phyloP scores from a whole-genome alignment of 1,139 yeast species.

The Kurtzmaniella quercitrusa region DNA sequence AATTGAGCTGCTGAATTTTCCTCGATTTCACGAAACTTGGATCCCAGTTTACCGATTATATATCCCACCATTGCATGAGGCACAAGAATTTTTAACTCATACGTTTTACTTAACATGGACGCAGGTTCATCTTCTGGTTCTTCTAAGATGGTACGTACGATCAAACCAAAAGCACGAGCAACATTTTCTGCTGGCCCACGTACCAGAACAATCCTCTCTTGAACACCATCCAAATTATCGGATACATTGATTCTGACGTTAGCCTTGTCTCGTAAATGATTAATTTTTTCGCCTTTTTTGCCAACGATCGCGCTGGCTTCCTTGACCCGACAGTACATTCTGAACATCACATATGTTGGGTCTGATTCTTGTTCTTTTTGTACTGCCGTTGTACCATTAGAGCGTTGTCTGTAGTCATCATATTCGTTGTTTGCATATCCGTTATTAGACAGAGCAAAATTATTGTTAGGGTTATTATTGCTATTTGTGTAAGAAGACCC shows the following conservation, averaged over 20 bases:
- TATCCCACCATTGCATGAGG: slow-evolving; percentile 84
- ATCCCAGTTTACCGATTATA: slow-evolving; percentile 77
- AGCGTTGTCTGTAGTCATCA: slow-evolving; percentile 2
- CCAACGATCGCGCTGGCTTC: slow-evolving; percentile 79
- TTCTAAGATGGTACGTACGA: slow-evolving; percentile 61
- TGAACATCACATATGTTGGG: slow-evolving; percentile 58
- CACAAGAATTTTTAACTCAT: slow-evolving; percentile 58
- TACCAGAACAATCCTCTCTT: slow-evolving; percentile 74
- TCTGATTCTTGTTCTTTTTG: slow-evolving; percentile 42
- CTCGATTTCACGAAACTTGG: slow-evolving; percentile 76
- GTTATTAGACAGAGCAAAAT: neutral
- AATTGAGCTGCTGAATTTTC: slow-evolving; percentile 78
- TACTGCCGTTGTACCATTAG: neutral
- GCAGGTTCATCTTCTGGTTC: slow-evolving; percentile 70
- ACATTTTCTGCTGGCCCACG: slow-evolving; percentile 78
- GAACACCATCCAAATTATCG: slow-evolving; percentile 68
- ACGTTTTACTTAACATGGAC: slow-evolving; percentile 48
- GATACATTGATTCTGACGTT: slow-evolving; percentile 71
- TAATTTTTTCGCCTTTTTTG: slow-evolving; percentile 69
- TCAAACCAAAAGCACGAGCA: slow-evolving; percentile 77
- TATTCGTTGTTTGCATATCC: neutral
- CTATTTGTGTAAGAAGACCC: neutral
- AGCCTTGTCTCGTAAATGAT: slow-evolving; percentile 62
- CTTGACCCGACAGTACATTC: slow-evolving; percentile 74
- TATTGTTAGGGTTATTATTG: neutral